Percentiles rank a stretch among this genome's conserved stretches.
Evolutionary conservation across 1,284 basidiomycete genomes (phyloP).

Genomic region (Ceratobasidium sp.): DNA sequence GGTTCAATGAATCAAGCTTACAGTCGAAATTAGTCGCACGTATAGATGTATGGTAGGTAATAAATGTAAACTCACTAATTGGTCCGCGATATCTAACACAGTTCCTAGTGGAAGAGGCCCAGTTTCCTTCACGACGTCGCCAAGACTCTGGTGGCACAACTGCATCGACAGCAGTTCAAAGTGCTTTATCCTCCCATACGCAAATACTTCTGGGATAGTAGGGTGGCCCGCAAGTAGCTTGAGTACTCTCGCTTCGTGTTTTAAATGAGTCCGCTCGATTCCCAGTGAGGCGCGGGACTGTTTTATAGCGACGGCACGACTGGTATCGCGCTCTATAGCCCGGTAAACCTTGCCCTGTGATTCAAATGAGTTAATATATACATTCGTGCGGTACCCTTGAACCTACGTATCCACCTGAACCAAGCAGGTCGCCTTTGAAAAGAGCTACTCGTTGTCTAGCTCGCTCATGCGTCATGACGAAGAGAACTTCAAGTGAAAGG

Average conservation of each 20-base stretch:
- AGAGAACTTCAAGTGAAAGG: no score
- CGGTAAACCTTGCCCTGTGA: slow-evolving; percentile 2
- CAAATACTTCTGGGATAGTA: slow-evolving; percentile 47
- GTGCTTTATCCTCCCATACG: slow-evolving; percentile 44
- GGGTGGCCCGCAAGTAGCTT: slow-evolving; percentile 49
- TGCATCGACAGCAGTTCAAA: slow-evolving; percentile 50
- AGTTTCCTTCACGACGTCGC: not conserved
- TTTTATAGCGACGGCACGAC: slow-evolving; percentile 15
- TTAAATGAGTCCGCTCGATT: slow-evolving; percentile 45
- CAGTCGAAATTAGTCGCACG: no score
- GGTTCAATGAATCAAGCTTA: not conserved
- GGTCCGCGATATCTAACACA: not conserved
- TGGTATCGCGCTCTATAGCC: not conserved
- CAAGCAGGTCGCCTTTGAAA: not conserved
- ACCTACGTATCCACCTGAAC: slow-evolving; percentile 11
- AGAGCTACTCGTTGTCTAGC: not conserved
- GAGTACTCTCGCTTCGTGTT: slow-evolving; percentile 47
- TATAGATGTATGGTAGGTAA: no score
- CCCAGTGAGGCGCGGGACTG: slow-evolving; percentile 47
- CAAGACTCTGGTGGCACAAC: not conserved
- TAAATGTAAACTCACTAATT: not conserved
- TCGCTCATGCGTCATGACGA: no score
- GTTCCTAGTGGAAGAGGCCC: not conserved
- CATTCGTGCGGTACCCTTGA: no score
- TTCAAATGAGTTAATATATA: not conserved